Percentiles rank a stretch among this genome's conserved stretches.
These are phyloP conservation scores for Marasmius oreades DNA, from an alignment of 1,284 basidiomycete genomes.

Conservation along the genomic window DNA sequence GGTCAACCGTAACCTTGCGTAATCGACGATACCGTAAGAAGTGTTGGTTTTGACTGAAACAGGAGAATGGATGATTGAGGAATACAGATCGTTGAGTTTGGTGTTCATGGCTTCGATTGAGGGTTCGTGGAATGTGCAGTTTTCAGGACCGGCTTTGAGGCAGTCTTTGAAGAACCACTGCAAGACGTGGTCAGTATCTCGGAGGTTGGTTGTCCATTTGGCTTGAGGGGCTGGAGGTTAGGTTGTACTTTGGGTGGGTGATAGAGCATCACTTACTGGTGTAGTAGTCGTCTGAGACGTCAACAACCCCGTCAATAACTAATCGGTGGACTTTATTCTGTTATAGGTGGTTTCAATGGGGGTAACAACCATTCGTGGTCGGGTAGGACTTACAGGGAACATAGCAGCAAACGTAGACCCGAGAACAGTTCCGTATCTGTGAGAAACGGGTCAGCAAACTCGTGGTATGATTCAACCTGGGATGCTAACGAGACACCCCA, in stretches of 20 bases:
- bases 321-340: conserved; percentile 19
- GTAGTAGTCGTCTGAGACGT: conserved; percentile 14
- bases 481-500: conserved; percentile 25
- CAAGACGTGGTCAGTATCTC: conserved; percentile 13
- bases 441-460: background rate
- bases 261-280: conserved; percentile 5
- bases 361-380: background rate
- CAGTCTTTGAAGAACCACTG: conserved; percentile 16
- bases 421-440: conserved; percentile 19
- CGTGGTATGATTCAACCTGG: background rate
- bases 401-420: conserved; percentile 21
- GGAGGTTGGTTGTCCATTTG: conserved; percentile 11
- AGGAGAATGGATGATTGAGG: conserved; percentile 10
- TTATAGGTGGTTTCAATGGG: background rate
- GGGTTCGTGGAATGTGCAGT: conserved; percentile 16
- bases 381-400: conserved; percentile 16
- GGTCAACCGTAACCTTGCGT: conserved; percentile 8
- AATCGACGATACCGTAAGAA: conserved; percentile 17
- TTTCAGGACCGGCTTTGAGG: conserved; percentile 14
- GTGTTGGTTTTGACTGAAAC: conserved; percentile 14
- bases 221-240: background rate
- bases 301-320: conserved; percentile 19
- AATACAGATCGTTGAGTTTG: conserved; percentile 12
- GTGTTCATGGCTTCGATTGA: conserved; percentile 9
- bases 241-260: background rate